A percentile compares a stretch with the other conserved stretches of the same genome.
phyloP scores from a whole-genome alignment of 495 filamentous ascomycete species.

The Penicillium paxilli region DNA sequence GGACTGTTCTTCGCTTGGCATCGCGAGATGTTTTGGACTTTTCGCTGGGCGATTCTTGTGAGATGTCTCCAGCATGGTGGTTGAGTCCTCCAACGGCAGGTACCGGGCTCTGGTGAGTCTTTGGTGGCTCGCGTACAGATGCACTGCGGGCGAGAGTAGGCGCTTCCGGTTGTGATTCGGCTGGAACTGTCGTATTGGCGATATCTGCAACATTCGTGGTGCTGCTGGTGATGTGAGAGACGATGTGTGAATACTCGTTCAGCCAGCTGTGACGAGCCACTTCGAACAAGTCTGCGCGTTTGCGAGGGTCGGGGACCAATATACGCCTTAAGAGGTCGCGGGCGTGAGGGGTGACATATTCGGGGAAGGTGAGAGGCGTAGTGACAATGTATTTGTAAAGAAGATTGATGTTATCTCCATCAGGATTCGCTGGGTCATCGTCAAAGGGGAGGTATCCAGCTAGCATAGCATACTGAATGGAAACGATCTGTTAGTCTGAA shows the following conservation, averaged over 20 bases:
- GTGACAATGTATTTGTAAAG: slow-evolving; percentile 99
- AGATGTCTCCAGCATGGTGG: slow-evolving; percentile 75
- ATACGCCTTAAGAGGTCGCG: slow-evolving; percentile 90
- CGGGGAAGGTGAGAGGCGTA: slow-evolving; percentile 94
- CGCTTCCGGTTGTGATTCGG: slow-evolving; percentile 55
- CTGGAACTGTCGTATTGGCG: slow-evolving; percentile 70
- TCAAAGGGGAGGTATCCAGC: slow-evolving; percentile 99
- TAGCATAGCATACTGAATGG: slow-evolving; percentile 89
- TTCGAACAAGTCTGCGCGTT: slow-evolving; percentile 94
- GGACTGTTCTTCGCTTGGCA: slow-evolving; percentile 89
- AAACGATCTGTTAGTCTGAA: slow-evolving; percentile 8
- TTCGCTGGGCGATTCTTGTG: slow-evolving; percentile 61
- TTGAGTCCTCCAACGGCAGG: slow-evolving; percentile 65
- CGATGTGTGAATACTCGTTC: slow-evolving; percentile 91
- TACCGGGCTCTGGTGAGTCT: slow-evolving; percentile 57
- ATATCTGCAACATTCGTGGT: slow-evolving; percentile 87
- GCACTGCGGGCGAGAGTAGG: slow-evolving; percentile 75
- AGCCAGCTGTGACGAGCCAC: slow-evolving; percentile 98
- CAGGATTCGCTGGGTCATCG: slow-evolving; percentile 96
- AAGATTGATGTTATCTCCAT: slow-evolving; percentile 98
- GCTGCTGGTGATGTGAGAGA: slow-evolving; percentile 93
- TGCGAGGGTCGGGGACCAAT: slow-evolving; percentile 92
- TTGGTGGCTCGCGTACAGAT: slow-evolving; percentile 86
- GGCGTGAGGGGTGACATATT: slow-evolving; percentile 98
- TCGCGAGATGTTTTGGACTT: slow-evolving; percentile 69